Percentiles rank a stretch among this genome's conserved stretches.
Evolutionary conservation across 2,329 filamentous ascomycete species (phyloP).

Genomic region (Coleophoma crateriformis): DNA sequence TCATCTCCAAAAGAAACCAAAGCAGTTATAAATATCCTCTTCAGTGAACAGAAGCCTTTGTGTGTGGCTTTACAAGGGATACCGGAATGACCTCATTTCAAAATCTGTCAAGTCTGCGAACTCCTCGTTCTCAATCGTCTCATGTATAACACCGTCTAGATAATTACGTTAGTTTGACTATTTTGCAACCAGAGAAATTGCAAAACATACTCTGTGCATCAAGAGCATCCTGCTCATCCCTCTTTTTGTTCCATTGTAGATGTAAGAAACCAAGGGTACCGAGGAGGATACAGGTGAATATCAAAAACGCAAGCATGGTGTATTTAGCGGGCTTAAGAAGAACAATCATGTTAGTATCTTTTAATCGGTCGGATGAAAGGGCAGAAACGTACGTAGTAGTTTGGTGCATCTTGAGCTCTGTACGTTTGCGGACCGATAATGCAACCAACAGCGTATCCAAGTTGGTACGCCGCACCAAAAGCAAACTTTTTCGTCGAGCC

Average conservation of each 20-base stretch:
- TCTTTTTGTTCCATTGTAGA: neutral
- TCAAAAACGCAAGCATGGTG: neutral
- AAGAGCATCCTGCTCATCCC: neutral
- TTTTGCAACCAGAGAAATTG: neutral
- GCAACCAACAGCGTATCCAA: slow-evolving; percentile 36
- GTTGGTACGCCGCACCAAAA: neutral
- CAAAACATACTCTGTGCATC: neutral
- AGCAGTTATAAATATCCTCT: too few species aligned
- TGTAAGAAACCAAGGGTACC: neutral
- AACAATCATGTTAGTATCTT: neutral
- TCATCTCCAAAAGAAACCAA: too few species aligned
- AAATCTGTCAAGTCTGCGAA: slow-evolving; percentile 1
- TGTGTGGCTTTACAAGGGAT: neutral
- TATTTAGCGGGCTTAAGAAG: neutral
- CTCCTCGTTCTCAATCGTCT: neutral
- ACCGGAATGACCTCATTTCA: neutral
- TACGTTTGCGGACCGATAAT: slow-evolving; percentile 52
- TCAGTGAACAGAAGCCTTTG: too few species aligned
- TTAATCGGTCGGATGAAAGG: neutral
- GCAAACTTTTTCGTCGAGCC: neutral
- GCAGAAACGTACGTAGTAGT: slow-evolving; percentile 26
- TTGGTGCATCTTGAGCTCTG: slow-evolving; percentile 41
- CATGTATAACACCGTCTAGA: neutral
- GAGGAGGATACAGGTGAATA: neutral
- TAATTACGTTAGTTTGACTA: neutral